Conservation (phyloP, 83 land plant genomes). For the Isoetes engelmannii region DNA sequence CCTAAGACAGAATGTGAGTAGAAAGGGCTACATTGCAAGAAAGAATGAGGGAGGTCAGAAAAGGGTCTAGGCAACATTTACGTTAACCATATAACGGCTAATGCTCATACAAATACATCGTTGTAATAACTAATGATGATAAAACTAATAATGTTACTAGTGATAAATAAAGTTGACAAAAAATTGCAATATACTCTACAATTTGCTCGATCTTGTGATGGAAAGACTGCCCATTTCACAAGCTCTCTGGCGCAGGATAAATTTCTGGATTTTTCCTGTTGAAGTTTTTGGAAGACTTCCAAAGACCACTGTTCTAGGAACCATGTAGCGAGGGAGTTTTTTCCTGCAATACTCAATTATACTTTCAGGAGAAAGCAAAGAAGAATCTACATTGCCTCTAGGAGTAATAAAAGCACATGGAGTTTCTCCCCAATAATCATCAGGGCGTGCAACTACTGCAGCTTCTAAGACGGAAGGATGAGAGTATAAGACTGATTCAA, state of each 20-base stretch:
- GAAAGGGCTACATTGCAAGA: too few relatives aligned
- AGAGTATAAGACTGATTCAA: conserved; percentile 6
- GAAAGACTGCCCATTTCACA: conserved; percentile 58
- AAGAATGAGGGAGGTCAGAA: too few relatives aligned
- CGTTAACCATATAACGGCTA: too few relatives aligned
- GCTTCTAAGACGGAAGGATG: conserved; percentile 14
- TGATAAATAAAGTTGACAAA: too few relatives aligned
- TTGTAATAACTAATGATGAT: too few relatives aligned
- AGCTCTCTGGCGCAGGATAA: conserved; percentile 49
- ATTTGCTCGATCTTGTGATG: conserved; percentile 27
- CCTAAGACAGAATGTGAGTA: too few relatives aligned
- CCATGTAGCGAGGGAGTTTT: conserved; percentile 70
- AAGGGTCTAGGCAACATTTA: too few relatives aligned
- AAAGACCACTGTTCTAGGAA: conserved; percentile 61
- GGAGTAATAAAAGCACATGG: conserved; percentile 12
- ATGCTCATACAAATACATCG: too few relatives aligned
- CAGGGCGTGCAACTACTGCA: conserved; percentile 18
- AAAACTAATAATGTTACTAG: too few relatives aligned
- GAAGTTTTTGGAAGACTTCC: conserved; percentile 74
- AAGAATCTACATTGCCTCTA: neutral
- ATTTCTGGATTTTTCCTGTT: conserved; percentile 74
- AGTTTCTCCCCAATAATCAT: conserved; percentile 15
- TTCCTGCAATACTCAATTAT: conserved; percentile 49
- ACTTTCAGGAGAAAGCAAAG: conserved; percentile 22
- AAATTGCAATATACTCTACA: conserved; percentile 16